Evolutionary conservation across 2,329 filamentous ascomycete genomes (phyloP).

Genomic region (Mollisiaceae sp.): DNA sequence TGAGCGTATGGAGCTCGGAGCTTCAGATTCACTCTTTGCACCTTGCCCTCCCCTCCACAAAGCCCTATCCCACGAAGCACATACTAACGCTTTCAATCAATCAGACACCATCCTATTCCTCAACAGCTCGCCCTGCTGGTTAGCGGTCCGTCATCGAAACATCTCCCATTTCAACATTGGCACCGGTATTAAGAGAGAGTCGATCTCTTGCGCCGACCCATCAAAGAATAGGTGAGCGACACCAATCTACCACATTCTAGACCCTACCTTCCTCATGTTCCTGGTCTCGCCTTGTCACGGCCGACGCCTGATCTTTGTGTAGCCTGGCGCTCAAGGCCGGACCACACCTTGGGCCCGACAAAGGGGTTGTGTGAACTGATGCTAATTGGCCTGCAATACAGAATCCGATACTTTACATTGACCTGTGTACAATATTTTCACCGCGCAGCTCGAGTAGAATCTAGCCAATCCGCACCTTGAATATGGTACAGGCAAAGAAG

Average conservation of each 20-base stretch:
- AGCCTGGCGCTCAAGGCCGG: constrained; percentile 5
- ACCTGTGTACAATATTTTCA: constrained; percentile 9
- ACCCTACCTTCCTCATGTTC: background rate
- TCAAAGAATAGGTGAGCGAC: constrained; percentile 15
- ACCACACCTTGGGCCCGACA: background rate
- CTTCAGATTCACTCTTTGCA: constrained; percentile 19
- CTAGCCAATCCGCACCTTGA: constrained; percentile 41
- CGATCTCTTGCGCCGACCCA: constrained; percentile 10
- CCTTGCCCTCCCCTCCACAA: background rate
- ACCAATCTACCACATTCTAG: background rate
- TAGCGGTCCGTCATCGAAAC: constrained; percentile 32
- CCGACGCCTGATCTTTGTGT: background rate
- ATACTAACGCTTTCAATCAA: constrained; percentile 1
- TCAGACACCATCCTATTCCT: constrained; percentile 26
- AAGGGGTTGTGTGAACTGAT: constrained; percentile 1
- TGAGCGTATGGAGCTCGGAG: constrained; percentile 34
- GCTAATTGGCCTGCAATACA: constrained; percentile 16
- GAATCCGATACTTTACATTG: constrained; percentile 22
- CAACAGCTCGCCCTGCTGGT: constrained; percentile 31
- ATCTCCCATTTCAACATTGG: constrained; percentile 25
- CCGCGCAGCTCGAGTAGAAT: background rate
- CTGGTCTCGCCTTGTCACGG: background rate
- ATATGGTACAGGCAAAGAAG: constrained; percentile 65
- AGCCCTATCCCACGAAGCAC: constrained; percentile 9
- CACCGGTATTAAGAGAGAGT: constrained; percentile 27